phyloP scores from a whole-genome alignment of 2,329 filamentous ascomycete genomes.

The Colletotrichum truncatum region DNA sequence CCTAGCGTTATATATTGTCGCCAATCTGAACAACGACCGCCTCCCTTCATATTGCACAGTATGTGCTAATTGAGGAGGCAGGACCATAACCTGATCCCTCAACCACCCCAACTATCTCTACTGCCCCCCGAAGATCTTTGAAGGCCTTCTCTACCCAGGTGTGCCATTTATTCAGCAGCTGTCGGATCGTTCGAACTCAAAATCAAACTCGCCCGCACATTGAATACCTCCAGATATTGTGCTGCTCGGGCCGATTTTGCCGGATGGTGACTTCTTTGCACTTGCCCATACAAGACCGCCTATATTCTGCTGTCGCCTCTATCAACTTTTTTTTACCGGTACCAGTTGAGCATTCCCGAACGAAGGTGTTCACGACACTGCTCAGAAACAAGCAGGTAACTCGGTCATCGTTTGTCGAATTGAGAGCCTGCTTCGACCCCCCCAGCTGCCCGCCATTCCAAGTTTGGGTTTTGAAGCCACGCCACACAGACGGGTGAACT shows the following conservation, averaged over 20 bases:
- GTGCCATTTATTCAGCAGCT: neutral
- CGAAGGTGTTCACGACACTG: neutral
- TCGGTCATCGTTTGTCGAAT: neutral
- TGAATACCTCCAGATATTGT: neutral
- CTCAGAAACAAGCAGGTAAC: neutral
- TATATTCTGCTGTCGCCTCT: neutral
- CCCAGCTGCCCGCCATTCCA: neutral
- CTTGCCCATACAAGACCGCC: neutral
- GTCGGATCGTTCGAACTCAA: neutral
- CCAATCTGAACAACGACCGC: slow-evolving; percentile 14
- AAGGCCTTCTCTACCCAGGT: neutral
- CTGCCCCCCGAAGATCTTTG: neutral
- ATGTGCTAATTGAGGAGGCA: neutral
- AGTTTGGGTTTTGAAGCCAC: neutral
- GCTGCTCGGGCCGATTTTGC: slow-evolving; percentile 4
- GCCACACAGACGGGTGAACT: neutral
- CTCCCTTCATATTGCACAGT: slow-evolving; percentile 7
- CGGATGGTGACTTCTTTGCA: neutral
- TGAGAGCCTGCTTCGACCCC: neutral
- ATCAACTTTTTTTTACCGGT: neutral
- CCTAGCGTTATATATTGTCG: slow-evolving; percentile 22
- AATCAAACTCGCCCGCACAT: neutral
- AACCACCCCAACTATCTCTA: slow-evolving; percentile 10
- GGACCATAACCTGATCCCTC: neutral
- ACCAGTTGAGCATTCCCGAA: neutral